A percentile compares a stretch with the other conserved stretches of the same genome.
phyloP scores from a whole-genome alignment of 208 protist species.

The Trypanosoma conorhini region DNA sequence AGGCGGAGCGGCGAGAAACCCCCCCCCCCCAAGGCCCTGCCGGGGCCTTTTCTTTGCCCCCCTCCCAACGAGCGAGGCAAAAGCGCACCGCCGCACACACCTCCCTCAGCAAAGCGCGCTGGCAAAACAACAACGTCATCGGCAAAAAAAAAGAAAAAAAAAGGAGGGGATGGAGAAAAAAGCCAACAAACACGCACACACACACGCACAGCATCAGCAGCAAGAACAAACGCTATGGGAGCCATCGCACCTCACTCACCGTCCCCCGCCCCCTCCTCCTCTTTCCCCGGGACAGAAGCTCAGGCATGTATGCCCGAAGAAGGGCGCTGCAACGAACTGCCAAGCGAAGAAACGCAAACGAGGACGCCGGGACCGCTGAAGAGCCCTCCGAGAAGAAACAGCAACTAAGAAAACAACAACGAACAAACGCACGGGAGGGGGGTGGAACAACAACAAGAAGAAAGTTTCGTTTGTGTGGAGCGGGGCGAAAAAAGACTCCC shows the following conservation, averaged over 20 bases:
- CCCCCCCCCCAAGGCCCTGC: not conserved
- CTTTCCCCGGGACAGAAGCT: not conserved
- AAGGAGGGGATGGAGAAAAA: not conserved
- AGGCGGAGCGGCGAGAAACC: not conserved
- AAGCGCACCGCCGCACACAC: too few species aligned
- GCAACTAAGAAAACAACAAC: too few species aligned
- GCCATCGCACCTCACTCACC: not conserved
- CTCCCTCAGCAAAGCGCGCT: not conserved
- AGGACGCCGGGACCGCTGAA: too few species aligned
- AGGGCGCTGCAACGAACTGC: not conserved
- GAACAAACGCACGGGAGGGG: too few species aligned
- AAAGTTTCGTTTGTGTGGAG: too few species aligned
- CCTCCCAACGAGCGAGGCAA: not conserved
- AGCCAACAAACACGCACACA: conserved; percentile 1
- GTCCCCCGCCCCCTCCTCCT: not conserved
- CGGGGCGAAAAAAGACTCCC: too few species aligned
- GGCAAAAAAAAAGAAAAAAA: conserved; percentile 3
- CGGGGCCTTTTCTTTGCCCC: not conserved
- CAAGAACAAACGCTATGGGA: not conserved
- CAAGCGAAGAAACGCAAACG: not conserved
- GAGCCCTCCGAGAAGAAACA: not conserved
- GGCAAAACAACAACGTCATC: not conserved
- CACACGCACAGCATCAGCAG: not conserved
- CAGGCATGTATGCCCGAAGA: not conserved
- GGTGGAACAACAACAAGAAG: too few species aligned